Conservation (phyloP, 2,329 filamentous ascomycete genomes). For the Microdochium paspali region DNA sequence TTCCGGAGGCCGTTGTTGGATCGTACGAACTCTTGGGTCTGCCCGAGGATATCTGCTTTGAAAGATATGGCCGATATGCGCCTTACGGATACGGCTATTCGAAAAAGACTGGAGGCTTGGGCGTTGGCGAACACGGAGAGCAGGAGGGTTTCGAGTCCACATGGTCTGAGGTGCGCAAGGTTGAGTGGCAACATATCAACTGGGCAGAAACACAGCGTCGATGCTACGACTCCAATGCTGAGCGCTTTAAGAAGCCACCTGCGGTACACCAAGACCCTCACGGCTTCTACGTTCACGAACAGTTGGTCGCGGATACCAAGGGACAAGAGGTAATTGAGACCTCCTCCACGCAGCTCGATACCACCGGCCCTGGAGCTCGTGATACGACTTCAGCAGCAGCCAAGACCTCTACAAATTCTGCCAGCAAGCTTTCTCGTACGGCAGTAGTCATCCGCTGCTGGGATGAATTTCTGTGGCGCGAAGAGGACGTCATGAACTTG, state of each 20-base stretch:
- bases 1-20: conserved; percentile 78
- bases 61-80: conserved; percentile 78
- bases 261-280: conserved; percentile 28
- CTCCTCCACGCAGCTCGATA: neutral
- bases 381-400: conserved; percentile 8
- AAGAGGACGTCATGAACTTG: conserved; percentile 73
- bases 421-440: conserved; percentile 42
- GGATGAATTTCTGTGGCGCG: conserved; percentile 69
- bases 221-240: conserved; percentile 62
- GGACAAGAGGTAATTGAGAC: neutral
- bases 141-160: conserved; percentile 70
- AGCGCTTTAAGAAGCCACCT: conserved; percentile 51
- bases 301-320: conserved; percentile 7
- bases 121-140: conserved; percentile 78
- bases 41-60: conserved; percentile 82
- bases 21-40: conserved; percentile 75
- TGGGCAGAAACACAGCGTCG: conserved; percentile 73
- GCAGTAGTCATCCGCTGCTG: conserved; percentile 77
- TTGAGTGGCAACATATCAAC: conserved; percentile 68
- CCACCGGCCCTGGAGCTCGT: neutral
- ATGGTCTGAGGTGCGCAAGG: conserved; percentile 60
- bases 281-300: conserved; percentile 41
- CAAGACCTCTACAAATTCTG: conserved; percentile 1
- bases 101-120: conserved; percentile 65
- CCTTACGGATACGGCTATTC: conserved; percentile 90